Conservation (phyloP, 768 basidiomycete genomes). For the Favolaschia claudopus region DNA sequence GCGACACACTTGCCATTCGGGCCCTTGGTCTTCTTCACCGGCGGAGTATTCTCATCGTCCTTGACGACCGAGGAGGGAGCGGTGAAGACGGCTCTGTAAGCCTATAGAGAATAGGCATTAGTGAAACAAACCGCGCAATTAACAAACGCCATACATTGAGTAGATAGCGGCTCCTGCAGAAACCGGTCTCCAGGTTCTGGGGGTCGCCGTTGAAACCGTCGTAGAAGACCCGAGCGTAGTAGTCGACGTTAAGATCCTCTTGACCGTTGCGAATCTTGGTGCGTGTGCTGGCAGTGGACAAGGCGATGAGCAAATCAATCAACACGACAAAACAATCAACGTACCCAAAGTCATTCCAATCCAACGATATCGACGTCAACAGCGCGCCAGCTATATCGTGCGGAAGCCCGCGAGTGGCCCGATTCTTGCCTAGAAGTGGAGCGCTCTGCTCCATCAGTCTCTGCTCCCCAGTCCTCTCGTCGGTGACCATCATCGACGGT, state of each 20-base stretch:
- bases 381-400: constrained; percentile 5
- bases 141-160: constrained; percentile 1
- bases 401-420: neutral
- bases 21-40: neutral
- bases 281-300: neutral
- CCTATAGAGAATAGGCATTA: neutral
- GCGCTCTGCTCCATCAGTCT: neutral
- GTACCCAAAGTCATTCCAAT: neutral
- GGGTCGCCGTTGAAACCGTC: constrained; percentile 3
- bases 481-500: neutral
- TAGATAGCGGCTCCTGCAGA: constrained; percentile 14
- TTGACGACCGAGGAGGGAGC: constrained; percentile 1
- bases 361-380: neutral
- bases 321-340: neutral
- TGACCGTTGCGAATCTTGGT: neutral
- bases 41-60: constrained; percentile 7
- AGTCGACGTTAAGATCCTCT: constrained; percentile 2
- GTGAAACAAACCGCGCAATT: too few species aligned
- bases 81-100: neutral
- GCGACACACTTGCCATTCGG: constrained; percentile 2
- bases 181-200: neutral
- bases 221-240: constrained; percentile 13
- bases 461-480: neutral
- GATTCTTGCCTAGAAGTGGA: neutral
- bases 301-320: neutral